Evolutionary conservation across 345 rosid species (phyloP), one percentile per base, ranked within the genome.

Genomic region (Salix exigua): DNA sequence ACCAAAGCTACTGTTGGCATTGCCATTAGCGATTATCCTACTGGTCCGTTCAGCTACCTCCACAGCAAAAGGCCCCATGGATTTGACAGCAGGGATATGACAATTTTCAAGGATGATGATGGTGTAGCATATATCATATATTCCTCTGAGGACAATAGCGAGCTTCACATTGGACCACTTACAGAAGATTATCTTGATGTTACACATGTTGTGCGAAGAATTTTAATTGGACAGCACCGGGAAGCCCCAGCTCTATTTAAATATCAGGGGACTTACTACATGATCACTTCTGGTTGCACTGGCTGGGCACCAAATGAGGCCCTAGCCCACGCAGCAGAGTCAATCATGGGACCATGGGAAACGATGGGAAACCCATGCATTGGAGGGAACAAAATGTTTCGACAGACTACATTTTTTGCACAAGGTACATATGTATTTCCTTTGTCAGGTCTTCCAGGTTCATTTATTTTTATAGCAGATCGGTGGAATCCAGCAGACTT

Each of bases 231-330:
- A 46, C 89, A 93, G 62, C 94, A 84, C 79, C 84, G 98, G 68
- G 98, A 96, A 87, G 98, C 99, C 67, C 99, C 98, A 2, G 93
- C 98, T 33, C 62, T 96, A 6, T 93, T 96, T 72, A 96, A 93
- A 87, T 84, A 91, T 78, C 86, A 84, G 35, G 88, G 87, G 12
- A 91, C 88, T 42, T 96, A 93, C 75, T 96, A 96, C 88, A 93
- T 96, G 99, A 82, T 93, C 63, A 91, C 92, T 30, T 96, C 98
- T 1, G 93, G 97, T 48, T 96, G 99, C 77, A 86, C 96, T 4
- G 97, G 98, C 48, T 96, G 99, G 99, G 99, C 98, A 14, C 97
- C 98, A 26, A 96, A 96, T 42, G 98, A 93, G 83, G 97, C 97
- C 3, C 66, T 91, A 50, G 92, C 89, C 16, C 96, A 96, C 73